These are phyloP conservation scores for Leishmania gerbilli DNA, from an alignment of 208 protist species.

Conservation along the genomic window DNA sequence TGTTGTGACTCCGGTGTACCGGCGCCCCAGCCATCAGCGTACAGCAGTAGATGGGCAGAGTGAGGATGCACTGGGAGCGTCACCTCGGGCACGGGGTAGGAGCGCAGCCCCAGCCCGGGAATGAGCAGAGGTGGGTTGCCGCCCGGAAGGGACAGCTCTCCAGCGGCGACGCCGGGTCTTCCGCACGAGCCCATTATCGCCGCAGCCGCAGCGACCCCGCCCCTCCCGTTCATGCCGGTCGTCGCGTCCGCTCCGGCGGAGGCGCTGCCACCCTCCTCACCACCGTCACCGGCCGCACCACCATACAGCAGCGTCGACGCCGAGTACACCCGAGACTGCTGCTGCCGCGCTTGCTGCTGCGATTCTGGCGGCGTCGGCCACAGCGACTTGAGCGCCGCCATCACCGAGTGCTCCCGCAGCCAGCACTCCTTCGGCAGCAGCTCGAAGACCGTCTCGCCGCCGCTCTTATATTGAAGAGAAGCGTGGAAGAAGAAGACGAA, in stretches of 20 bases:
- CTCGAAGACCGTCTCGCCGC: constrained; percentile 53
- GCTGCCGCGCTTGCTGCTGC: neutral
- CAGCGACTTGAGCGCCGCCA: constrained; percentile 6
- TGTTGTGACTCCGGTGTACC: neutral
- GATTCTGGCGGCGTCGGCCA: constrained; percentile 1
- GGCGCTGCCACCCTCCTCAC: constrained; percentile 13
- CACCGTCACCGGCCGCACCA: neutral
- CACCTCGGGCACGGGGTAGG: constrained; percentile 31
- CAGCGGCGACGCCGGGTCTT: too few relatives aligned
- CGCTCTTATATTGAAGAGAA: constrained; percentile 29
- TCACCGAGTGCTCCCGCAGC: constrained; percentile 31
- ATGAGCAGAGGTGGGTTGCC: constrained; percentile 30
- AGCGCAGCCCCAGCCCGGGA: constrained; percentile 47
- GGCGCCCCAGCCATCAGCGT: neutral
- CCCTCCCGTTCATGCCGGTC: neutral
- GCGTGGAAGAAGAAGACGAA: constrained; percentile 74
- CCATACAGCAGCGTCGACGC: neutral
- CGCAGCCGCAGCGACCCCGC: neutral
- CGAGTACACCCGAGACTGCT: neutral
- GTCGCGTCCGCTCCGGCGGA: neutral
- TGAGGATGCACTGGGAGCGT: constrained; percentile 33
- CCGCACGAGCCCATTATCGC: neutral
- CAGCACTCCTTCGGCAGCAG: constrained; percentile 77
- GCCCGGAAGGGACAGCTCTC: neutral
- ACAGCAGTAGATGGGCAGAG: neutral